These are phyloP conservation scores for Arthromyces matolae DNA, from an alignment of 768 basidiomycete species.

Conservation along the genomic window DNA sequence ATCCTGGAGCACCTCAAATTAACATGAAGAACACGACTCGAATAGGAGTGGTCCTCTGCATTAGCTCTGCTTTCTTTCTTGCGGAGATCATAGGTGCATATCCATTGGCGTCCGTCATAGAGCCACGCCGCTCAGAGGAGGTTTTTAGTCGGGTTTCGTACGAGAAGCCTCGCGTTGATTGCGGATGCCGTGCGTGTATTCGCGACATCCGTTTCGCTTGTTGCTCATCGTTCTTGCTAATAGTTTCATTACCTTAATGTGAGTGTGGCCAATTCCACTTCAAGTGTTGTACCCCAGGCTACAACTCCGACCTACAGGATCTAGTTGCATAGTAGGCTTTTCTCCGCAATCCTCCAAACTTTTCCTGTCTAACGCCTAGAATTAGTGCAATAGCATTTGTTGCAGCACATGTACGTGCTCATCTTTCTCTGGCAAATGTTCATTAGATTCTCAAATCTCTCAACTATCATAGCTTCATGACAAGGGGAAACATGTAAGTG, in stretches of 20 bases:
- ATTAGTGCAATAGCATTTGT: conserved; percentile 41
- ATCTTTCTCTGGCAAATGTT: neutral
- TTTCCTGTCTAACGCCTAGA: neutral
- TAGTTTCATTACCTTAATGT: conserved; percentile 58
- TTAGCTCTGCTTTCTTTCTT: conserved; percentile 45
- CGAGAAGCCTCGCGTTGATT: conserved; percentile 51
- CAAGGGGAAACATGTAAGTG: conserved; percentile 37
- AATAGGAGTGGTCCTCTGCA: conserved; percentile 42
- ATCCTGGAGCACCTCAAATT: neutral
- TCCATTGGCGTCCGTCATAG: neutral
- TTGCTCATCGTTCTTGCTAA: conserved; percentile 4
- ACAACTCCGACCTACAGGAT: no score
- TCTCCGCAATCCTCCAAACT: neutral
- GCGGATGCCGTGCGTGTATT: conserved; percentile 50
- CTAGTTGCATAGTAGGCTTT: conserved; percentile 42
- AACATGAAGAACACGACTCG: conserved; percentile 46
- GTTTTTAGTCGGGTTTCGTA: conserved; percentile 46
- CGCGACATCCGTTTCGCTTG: no score
- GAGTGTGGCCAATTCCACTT: conserved; percentile 12
- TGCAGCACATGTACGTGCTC: conserved; percentile 39
- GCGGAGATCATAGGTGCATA: conserved; percentile 45
- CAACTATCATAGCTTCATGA: conserved; percentile 35
- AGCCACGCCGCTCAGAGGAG: neutral
- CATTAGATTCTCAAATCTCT: neutral
- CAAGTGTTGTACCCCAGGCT: no score